A percentile compares a stretch with the other conserved stretches of the same genome.
phyloP scores from a whole-genome alignment of 371 early-diverging fungal genomes.

The Chytridium lagenaria region DNA sequence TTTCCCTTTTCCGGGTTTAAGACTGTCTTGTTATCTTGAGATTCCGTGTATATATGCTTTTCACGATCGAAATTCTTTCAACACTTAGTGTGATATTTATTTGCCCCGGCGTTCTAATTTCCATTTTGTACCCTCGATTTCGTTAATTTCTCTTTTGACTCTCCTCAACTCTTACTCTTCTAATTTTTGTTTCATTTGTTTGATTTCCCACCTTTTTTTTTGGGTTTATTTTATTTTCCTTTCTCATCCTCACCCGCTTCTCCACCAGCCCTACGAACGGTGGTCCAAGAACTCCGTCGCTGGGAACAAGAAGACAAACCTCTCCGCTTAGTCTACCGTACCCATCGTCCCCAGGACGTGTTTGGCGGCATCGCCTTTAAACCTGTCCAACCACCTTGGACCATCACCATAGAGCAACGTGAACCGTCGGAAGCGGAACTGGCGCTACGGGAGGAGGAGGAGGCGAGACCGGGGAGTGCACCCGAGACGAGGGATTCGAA shows the following conservation, averaged over 20 bases:
- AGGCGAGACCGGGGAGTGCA: background rate
- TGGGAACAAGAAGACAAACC: constrained; percentile 16
- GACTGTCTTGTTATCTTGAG: too few relatives aligned
- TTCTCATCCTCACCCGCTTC: background rate
- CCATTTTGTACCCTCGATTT: too few relatives aligned
- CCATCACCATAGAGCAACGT: constrained; percentile 15
- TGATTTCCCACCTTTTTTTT: too few relatives aligned
- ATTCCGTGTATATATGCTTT: too few relatives aligned
- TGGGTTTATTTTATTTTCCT: background rate
- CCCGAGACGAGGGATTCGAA: constrained; percentile 5
- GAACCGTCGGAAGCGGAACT: background rate
- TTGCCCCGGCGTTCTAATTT: too few relatives aligned
- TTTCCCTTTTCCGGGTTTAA: too few relatives aligned
- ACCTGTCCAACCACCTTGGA: background rate
- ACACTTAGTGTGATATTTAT: too few relatives aligned
- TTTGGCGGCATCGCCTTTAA: background rate
- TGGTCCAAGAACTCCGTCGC: background rate
- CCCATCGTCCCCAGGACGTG: background rate
- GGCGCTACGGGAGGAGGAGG: background rate
- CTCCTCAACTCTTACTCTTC: too few relatives aligned
- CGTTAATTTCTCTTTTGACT: too few relatives aligned
- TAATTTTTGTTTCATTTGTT: too few relatives aligned
- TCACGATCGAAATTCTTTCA: too few relatives aligned
- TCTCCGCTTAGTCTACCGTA: background rate
- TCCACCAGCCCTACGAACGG: constrained; percentile 4